phyloP scores from a whole-genome alignment of 148 eudicot genomes.

The Persicaria tinctoria region DNA sequence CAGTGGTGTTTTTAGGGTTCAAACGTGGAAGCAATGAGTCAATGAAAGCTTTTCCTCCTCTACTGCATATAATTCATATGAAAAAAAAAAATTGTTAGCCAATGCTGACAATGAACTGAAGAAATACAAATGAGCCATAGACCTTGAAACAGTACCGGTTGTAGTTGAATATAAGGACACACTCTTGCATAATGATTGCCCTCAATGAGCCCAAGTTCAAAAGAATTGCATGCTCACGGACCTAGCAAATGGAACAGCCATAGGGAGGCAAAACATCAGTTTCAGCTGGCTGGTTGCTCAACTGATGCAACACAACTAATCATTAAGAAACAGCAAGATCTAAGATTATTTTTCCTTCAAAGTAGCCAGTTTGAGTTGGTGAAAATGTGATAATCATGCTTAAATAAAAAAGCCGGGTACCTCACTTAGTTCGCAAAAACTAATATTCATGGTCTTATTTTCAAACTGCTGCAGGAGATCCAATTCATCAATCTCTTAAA shows the following conservation, averaged over 20 bases:
- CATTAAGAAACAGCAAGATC: background rate
- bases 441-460: too few relatives aligned
- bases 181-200: constrained; percentile 92
- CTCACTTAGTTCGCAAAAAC: too few relatives aligned
- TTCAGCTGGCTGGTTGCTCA: background rate
- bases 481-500: too few relatives aligned
- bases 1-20: constrained; percentile 60
- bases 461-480: too few relatives aligned
- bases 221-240: constrained; percentile 87
- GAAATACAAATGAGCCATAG: background rate
- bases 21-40: constrained; percentile 81
- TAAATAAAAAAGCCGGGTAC: too few relatives aligned
- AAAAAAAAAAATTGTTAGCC: constrained; percentile 11
- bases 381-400: too few relatives aligned
- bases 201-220: constrained; percentile 88
- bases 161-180: constrained; percentile 86
- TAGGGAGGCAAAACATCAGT: background rate
- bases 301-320: background rate
- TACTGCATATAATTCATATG: constrained; percentile 34
- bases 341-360: background rate
- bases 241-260: constrained; percentile 36
- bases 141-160: constrained; percentile 47
- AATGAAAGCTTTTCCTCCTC: constrained; percentile 94
- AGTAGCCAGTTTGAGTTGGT: background rate
- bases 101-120: constrained; percentile 9